Percentiles rank a stretch among this genome's conserved stretches.
Evolutionary conservation across 2,329 filamentous ascomycete genomes (phyloP).

Genomic region (Lecanoromycetidae sp.): DNA sequence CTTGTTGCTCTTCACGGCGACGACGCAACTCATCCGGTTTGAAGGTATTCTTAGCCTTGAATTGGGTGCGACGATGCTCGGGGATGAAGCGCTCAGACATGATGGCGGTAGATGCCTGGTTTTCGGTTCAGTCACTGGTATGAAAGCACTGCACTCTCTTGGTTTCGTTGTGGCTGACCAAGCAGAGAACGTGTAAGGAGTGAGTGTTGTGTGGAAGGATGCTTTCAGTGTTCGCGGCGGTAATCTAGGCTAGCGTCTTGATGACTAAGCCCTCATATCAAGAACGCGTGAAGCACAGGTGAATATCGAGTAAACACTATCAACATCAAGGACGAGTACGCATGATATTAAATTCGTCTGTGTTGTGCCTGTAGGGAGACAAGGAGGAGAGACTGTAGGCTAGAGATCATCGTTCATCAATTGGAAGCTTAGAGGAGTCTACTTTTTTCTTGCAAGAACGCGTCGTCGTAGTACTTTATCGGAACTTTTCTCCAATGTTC

Average conservation of each 20-base stretch:
- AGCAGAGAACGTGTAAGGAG: no score
- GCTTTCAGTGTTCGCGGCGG: no score
- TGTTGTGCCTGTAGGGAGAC: no score
- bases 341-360: no score
- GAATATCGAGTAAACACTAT: no score
- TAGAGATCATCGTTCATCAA: no score
- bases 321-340: no score
- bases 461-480: not conserved
- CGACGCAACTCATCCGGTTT: constrained; percentile 98
- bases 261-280: constrained; percentile 2
- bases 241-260: no score
- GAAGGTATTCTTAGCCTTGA: constrained; percentile 99
- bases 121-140: not conserved
- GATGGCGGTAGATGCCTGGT: constrained; percentile 28
- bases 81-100: constrained; percentile 99
- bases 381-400: no score
- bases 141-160: not conserved
- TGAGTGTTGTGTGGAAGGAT: no score
- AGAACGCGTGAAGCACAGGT: no score
- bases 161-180: not conserved
- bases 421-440: not conserved
- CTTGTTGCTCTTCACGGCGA: constrained; percentile 96
- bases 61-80: constrained; percentile 96
- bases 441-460: not conserved
- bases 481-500: not conserved